These are phyloP conservation scores for Lobosporangium transversale DNA, from an alignment of 192 early-diverging fungal species.

Conservation along the genomic window DNA sequence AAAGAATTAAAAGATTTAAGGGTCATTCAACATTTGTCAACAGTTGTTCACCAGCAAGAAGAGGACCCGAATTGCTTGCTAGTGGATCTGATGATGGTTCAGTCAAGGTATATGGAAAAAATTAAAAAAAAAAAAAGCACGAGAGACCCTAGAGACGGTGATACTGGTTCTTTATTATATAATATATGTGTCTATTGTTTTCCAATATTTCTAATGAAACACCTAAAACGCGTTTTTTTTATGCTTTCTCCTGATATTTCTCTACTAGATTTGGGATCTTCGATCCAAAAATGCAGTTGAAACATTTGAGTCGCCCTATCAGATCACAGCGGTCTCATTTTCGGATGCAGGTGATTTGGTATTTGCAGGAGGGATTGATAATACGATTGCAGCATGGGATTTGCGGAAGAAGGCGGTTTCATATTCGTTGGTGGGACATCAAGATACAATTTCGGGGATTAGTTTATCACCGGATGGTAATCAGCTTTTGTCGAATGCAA, in stretches of 20 bases:
- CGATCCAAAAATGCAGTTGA: constrained; percentile 70
- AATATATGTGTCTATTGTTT: no score
- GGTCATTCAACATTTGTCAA: constrained; percentile 89
- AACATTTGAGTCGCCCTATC: constrained; percentile 66
- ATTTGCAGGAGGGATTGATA: constrained; percentile 91
- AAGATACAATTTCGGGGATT: constrained; percentile 91
- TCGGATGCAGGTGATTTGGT: constrained; percentile 80
- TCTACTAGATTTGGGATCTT: constrained; percentile 76
- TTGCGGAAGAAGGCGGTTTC: constrained; percentile 74
- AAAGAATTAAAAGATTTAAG: constrained; percentile 81
- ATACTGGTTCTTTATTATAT: no score
- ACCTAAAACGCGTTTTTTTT: no score
- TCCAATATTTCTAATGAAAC: no score
- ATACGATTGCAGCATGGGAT: constrained; percentile 92
- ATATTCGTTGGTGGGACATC: constrained; percentile 82
- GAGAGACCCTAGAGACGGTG: no score
- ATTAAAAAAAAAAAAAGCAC: not conserved
- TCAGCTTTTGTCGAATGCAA: constrained; percentile 83
- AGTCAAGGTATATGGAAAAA: constrained; percentile 58
- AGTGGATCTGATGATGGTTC: constrained; percentile 89
- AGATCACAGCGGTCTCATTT: constrained; percentile 83
- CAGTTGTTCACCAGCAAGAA: constrained; percentile 73
- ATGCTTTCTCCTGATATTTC: no score
- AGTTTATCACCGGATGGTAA: constrained; percentile 86
- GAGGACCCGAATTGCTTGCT: constrained; percentile 81